Evolutionary conservation across 129 eudicot genomes (phyloP), one percentile per base, ranked within the genome.

Genomic region (Saussurea involucrata): DNA sequence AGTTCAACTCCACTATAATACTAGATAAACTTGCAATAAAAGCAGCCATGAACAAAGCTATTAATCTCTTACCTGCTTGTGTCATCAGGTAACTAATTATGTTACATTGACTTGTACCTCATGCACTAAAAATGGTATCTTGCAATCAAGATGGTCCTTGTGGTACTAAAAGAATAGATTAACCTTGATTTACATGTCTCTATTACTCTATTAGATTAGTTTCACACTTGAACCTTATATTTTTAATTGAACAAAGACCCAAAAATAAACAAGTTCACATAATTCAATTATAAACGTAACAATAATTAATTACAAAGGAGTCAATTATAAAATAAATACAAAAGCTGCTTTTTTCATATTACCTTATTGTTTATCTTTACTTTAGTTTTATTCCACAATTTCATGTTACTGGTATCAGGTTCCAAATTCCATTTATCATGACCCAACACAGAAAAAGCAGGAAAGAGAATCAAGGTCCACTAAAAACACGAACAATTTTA

Each of bases 361-460:
- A 49, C 36, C 36, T 65, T 80, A 53, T 24, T 55, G 33, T 34
- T 73, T 49, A 32, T 79, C 68, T 24, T 81, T 37, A 73, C 71
- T 74, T 74, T 67, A 72, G 27, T 80, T 73, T 40, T 68, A 58
- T 68, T 74, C 84, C 76, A 68, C 28, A 58, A 73, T 36, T 74
- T 27, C 71, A 74, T 74, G 80, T 58, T 69, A 81, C 46, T 8
- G 75, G 80, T 27, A 81, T 81, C 80, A 5, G 72, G 80, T 81
- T 81, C 84, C 66, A 81, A 55, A 76, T 81, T 81, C 84, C 66
- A 81, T 34, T 67, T 63, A 37, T 74, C 67, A 68, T 66, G 71
- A 81, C 55, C 71, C 66, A 81, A 27, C 28, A 37, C 71, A 74
- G 34, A 46, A 79, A 79, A 74, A 74, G 46, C 64, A 64, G 29